These are phyloP conservation scores for Penicillium sp. DNA, from an alignment of 2,329 filamentous ascomycete species.

Conservation along the genomic window DNA sequence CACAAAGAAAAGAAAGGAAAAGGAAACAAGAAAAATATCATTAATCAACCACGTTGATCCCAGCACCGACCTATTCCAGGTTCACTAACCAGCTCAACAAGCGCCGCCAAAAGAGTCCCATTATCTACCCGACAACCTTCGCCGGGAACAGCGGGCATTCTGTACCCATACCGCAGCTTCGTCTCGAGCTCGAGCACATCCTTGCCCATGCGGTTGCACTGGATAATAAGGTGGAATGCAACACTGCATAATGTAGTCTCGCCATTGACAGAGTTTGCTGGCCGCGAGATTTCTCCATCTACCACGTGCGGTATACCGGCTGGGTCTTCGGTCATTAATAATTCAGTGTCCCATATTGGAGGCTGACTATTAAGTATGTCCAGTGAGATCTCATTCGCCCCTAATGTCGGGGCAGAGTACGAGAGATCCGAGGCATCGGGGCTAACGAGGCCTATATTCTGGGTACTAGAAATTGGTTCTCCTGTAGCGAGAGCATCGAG, in stretches of 20 bases:
- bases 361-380: not conserved
- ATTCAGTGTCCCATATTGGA: not conserved
- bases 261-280: not conserved
- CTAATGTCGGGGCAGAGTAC: too few relatives aligned
- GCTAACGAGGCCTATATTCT: too few relatives aligned
- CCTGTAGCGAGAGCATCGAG: too few relatives aligned
- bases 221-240: conserved; percentile 8
- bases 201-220: conserved; percentile 7
- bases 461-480: too few relatives aligned
- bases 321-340: not conserved
- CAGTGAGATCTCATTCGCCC: too few relatives aligned
- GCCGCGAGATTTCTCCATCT: not conserved
- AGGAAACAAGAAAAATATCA: too few relatives aligned
- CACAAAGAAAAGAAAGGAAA: too few relatives aligned
- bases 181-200: conserved; percentile 7
- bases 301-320: not conserved
- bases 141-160: not conserved
- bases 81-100: conserved; percentile 7
- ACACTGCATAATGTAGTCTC: conserved; percentile 13
- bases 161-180: conserved; percentile 10
- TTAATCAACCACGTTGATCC: too few relatives aligned
- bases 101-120: not conserved
- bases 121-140: conserved; percentile 12
- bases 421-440: too few relatives aligned
- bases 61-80: too few relatives aligned